Base-by-base conservation (phyloP, 148 eudicot species). In the Camellia lanceoleosa region DNA sequence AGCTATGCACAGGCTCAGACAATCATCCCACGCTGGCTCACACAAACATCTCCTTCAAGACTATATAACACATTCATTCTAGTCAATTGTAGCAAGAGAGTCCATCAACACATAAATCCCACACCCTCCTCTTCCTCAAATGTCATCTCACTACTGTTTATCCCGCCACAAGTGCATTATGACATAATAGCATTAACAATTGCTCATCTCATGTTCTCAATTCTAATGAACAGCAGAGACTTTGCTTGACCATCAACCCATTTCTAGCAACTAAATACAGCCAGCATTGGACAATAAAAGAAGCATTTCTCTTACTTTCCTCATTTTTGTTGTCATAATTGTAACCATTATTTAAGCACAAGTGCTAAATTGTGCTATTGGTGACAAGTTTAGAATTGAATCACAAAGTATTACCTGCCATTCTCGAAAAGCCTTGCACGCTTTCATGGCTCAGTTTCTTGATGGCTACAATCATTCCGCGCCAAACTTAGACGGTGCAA, bases 371-470 rank as follows among this genome's bases (percentile, higher is more conserved):
- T 55, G 13, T 55, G 0, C 2, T 63, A 13, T 3, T 3, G 15
- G 43, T 11, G 3, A 20, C 3, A 19, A 19, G 51, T 13, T 71
- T 19, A 38, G 38, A 20, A 72, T 7, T 38, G 13, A 14, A 54
- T 38, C n/a, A 41, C 5, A 15, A 59, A 74, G 18, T 13, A 68
- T 58, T 82, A 89, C 90, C 90, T 87, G 87, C 92, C 92, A 90
- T 81, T 88, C 89, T 77, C 82, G 78, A 77, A 82, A n/a, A 82
- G 11, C 94, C 94, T 71, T 91, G 94, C 70, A 84, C 7, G 43
- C 92, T 91, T 80, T 83, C 89, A 4, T 90, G 60, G 73, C 88
- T 88, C 83, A 91, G 80, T 67, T 88, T 88, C 84, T 91, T 91
- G 43, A 91, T 87, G 67, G 94, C 94, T 14, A 89, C 90, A 51